These are phyloP conservation scores for Leccinellum albellum DNA, from an alignment of 768 basidiomycete genomes.

Conservation along the genomic window DNA sequence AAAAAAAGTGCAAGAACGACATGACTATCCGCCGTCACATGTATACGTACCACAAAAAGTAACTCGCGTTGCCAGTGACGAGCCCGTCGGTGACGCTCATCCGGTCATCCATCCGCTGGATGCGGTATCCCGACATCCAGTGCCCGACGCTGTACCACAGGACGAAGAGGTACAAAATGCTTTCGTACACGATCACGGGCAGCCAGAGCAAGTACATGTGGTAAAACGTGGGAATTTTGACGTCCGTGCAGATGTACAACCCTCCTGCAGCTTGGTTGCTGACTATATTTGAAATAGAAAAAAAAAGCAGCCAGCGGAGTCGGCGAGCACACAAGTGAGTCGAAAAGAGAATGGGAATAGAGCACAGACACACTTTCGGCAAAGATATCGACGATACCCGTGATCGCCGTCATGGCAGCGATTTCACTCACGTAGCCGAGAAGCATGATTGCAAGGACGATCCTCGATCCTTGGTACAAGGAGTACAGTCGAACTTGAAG, in stretches of 20 bases:
- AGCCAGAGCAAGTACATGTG: slow-evolving; percentile 6
- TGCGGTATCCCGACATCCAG: background rate
- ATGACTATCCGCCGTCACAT: background rate
- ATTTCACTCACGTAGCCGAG: slow-evolving; percentile 12
- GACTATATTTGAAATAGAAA: background rate
- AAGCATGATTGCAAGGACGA: slow-evolving; percentile 7
- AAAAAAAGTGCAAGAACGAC: background rate
- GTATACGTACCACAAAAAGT: slow-evolving; percentile 2
- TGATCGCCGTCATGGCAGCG: background rate
- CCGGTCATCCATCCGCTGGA: background rate
- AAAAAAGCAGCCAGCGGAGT: background rate
- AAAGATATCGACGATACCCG: background rate
- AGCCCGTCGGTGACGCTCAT: background rate
- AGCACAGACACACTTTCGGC: background rate
- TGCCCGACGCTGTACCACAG: background rate
- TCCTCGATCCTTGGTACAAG: slow-evolving; percentile 7
- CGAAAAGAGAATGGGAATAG: background rate
- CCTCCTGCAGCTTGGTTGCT: background rate
- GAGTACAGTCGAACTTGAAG: slow-evolving; percentile 16
- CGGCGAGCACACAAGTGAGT: background rate
- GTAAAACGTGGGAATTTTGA: background rate
- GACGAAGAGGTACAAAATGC: slow-evolving; percentile 6
- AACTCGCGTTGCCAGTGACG: background rate
- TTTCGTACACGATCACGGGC: slow-evolving; percentile 10
- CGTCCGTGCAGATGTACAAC: slow-evolving; percentile 5